Evolutionary conservation across 2,329 filamentous ascomycete species (phyloP), one percentile per base, ranked within the genome.

Genomic region (Fusarium phyllophilum): DNA sequence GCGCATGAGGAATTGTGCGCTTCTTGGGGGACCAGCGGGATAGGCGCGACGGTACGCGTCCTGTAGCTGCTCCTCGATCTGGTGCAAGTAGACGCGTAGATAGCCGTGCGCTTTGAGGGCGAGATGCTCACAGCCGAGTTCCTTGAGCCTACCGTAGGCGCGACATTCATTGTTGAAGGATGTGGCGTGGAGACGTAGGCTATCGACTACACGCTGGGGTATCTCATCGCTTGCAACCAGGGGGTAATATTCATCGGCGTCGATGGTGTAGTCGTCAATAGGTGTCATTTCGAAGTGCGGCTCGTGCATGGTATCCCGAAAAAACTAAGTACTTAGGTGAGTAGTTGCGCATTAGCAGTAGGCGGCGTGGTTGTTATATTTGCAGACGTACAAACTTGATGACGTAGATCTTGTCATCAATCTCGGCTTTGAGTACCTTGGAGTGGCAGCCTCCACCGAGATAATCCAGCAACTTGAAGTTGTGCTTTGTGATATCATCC

Each of bases 161-260:
- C 70, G 61, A 15, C 70, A 73, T 22, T 73, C 70, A 22, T 33
- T 54, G 51, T 62, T 12, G n/a, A 73, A 73, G 5, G 69, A 58
- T 1, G 70, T 45, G 1, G 70, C 22, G 6, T 73, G 45, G 1
- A 61, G 2, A 7, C 36, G 15, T 4, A 73, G 26, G 1, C 6
- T 33, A 2, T 70, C 45, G 4, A 39, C 15, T 0, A 14, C 29
- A 3, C 36, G 20, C 29, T 66, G 57, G 6, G 68, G n/a, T n/a
- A n/a, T n/a, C n/a, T n/a, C n/a, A n/a, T n/a, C n/a, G n/a, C n/a
- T n/a, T n/a, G n/a, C n/a, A n/a, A n/a, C n/a, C n/a, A n/a, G n/a
- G n/a, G n/a, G n/a, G n/a, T n/a, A n/a, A n/a, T n/a, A n/a, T n/a
- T n/a, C n/a, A n/a, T n/a, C n/a, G n/a, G n/a, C n/a, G n/a, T n/a